Percentiles rank a stretch among this genome's conserved stretches.
Evolutionary conservation across 1,284 basidiomycete species (phyloP).

Genomic region (Volvariella surrecta): DNA sequence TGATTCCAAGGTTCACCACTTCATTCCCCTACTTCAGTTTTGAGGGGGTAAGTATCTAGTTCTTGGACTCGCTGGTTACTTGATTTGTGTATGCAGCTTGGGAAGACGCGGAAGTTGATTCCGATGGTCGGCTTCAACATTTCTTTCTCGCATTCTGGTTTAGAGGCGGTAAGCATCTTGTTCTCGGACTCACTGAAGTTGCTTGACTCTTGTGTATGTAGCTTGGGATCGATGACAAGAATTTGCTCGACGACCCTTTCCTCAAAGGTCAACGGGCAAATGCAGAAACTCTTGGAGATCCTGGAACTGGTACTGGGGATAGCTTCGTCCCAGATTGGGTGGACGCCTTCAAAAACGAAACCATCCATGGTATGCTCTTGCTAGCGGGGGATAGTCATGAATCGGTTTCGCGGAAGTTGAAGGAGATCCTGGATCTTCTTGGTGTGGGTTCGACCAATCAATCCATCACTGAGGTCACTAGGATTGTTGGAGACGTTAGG

Average conservation of each 20-base stretch:
- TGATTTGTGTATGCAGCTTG: conserved; percentile 16
- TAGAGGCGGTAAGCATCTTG: conserved; percentile 17
- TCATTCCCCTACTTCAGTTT: conserved; percentile 30
- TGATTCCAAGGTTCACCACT: conserved; percentile 26
- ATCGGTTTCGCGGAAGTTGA: conserved; percentile 18
- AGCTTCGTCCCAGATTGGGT: conserved; percentile 27
- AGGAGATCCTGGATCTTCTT: conserved; percentile 21
- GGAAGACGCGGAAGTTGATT: too few relatives aligned
- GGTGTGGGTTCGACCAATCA: conserved; percentile 13
- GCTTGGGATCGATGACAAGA: conserved; percentile 22
- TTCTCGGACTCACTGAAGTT: too few relatives aligned
- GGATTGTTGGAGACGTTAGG: conserved; percentile 24
- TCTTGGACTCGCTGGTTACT: neutral
- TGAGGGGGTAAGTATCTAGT: conserved; percentile 15
- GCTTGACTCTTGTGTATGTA: too few relatives aligned
- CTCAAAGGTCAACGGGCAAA: conserved; percentile 20
- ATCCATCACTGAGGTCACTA: conserved; percentile 22
- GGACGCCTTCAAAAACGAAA: conserved; percentile 21
- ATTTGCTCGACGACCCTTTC: conserved; percentile 19
- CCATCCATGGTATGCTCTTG: conserved; percentile 25
- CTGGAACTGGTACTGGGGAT: conserved; percentile 14
- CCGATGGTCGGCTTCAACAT: conserved; percentile 27
- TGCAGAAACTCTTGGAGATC: conserved; percentile 22
- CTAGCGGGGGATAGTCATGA: conserved; percentile 25
- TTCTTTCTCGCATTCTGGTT: conserved; percentile 27